A percentile compares a stretch with the other conserved stretches of the same genome.
Evolutionary conservation across 305 asterid species (phyloP).

Genomic region (Stenogyne calaminthoides): DNA sequence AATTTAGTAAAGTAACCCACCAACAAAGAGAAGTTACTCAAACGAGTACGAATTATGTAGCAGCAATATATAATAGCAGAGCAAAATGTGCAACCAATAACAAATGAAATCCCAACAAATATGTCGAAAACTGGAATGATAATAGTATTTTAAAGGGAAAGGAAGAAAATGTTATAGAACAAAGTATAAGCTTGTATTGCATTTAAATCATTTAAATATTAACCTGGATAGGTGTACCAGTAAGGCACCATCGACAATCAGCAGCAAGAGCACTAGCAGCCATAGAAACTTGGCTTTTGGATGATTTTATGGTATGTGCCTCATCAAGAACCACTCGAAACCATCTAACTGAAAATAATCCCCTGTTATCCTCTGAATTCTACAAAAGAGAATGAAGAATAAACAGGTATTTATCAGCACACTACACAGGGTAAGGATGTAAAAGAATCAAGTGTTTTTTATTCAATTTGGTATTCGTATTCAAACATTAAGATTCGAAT

Average conservation of each 20-base stretch:
- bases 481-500: too few species aligned
- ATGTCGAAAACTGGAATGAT: conserved; percentile 3
- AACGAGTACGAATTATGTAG: conserved; percentile 1
- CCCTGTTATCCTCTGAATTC: conserved; percentile 80
- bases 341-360: conserved; percentile 85
- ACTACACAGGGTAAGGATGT: too few species aligned
- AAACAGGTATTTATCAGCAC: not conserved
- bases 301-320: conserved; percentile 96
- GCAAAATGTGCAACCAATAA: conserved; percentile 5
- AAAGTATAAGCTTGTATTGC: conserved; percentile 10
- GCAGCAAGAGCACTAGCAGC: conserved; percentile 93
- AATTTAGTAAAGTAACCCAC: not conserved
- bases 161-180: conserved; percentile 17
- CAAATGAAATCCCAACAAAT: conserved; percentile 12
- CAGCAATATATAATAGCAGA: conserved; percentile 11
- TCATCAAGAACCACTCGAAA: conserved; percentile 95
- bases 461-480: too few species aligned
- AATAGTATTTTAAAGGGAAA: conserved; percentile 16
- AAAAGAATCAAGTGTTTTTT: too few species aligned
- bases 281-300: conserved; percentile 89
- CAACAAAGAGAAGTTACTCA: conserved; percentile 21
- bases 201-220: conserved; percentile 19
- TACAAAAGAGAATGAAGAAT: conserved; percentile 34
- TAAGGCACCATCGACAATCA: conserved; percentile 96
- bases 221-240: conserved; percentile 99